phyloP scores from a whole-genome alignment of 1,139 yeast genomes.

The Geotrichum armillariae region DNA sequence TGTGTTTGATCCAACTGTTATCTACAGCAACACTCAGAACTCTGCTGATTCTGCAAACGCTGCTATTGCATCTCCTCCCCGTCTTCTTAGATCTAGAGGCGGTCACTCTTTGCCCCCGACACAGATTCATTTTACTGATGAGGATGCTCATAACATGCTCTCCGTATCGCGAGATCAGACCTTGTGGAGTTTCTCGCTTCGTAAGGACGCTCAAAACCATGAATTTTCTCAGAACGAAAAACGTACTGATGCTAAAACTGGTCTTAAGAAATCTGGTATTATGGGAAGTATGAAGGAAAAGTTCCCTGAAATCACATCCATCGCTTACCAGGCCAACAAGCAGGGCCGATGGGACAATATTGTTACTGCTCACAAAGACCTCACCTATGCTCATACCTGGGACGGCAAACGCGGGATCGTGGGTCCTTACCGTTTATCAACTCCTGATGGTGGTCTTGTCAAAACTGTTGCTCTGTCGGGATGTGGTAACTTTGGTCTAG shows the following conservation, averaged over 20 bases:
- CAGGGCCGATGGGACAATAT: constrained; percentile 95
- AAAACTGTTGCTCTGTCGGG: constrained; percentile 78
- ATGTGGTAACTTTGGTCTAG: constrained; percentile 93
- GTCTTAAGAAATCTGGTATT: constrained; percentile 42
- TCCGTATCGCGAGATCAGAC: constrained; percentile 88
- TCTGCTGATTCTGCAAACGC: constrained; percentile 48
- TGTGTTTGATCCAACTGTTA: constrained; percentile 88
- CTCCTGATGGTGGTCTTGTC: constrained; percentile 81
- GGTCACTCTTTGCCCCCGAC: constrained; percentile 96
- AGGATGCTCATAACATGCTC: constrained; percentile 76
- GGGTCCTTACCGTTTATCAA: constrained; percentile 67
- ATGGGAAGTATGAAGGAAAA: constrained; percentile 53
- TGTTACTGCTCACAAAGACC: constrained; percentile 87
- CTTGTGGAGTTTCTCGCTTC: constrained; percentile 85
- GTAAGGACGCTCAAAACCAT: constrained; percentile 96
- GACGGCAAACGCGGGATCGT: constrained; percentile 77
- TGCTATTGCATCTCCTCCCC: constrained; percentile 80
- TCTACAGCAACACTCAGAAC: constrained; percentile 34
- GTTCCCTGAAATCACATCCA: constrained; percentile 71
- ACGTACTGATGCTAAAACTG: constrained; percentile 48
- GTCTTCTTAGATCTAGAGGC: constrained; percentile 89
- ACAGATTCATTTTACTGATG: constrained; percentile 72
- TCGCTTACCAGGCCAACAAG: constrained; percentile 75
- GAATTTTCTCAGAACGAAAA: constrained; percentile 77
- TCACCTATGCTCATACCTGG: constrained; percentile 89